Percentiles rank a stretch among this genome's conserved stretches.
Evolutionary conservation across 306 rosid species (phyloP).

Genomic region (Psophocarpus tetragonolobus): DNA sequence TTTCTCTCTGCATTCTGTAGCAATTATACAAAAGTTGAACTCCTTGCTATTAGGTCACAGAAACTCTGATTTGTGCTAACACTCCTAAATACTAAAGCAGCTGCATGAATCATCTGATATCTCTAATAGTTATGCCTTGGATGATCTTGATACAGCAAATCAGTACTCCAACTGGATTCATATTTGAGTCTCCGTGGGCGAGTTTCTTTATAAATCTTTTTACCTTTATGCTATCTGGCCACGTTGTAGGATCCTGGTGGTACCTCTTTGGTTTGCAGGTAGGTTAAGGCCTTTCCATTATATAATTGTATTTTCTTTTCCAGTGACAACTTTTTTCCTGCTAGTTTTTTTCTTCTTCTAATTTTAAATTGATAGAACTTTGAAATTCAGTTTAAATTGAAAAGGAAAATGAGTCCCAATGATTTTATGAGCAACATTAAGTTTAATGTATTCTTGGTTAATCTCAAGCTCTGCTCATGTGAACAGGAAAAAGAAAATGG

Average conservation of each 20-base stretch:
- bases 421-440: not conserved
- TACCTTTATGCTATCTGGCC: constrained; percentile 73
- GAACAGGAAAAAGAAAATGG: not conserved
- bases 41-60: not conserved
- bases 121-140: not conserved
- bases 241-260: constrained; percentile 83
- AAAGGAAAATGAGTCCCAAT: not conserved
- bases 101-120: constrained; percentile 21
- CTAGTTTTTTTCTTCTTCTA: not conserved
- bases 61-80: not conserved
- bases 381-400: not conserved
- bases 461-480: not conserved
- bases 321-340: not conserved
- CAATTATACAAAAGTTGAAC: not conserved
- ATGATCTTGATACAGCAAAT: constrained; percentile 71
- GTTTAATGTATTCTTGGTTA: not conserved
- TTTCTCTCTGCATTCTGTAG: not conserved
- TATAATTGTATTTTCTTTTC: not conserved
- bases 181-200: constrained; percentile 85
- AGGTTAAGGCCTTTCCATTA: constrained; percentile 20
- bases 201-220: constrained; percentile 77
- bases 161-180: constrained; percentile 68
- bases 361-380: not conserved
- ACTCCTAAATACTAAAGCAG: not conserved
- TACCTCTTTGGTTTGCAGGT: constrained; percentile 90